phyloP scores from a whole-genome alignment of 2,329 filamentous ascomycete species.

The Diaporthe batatas region DNA sequence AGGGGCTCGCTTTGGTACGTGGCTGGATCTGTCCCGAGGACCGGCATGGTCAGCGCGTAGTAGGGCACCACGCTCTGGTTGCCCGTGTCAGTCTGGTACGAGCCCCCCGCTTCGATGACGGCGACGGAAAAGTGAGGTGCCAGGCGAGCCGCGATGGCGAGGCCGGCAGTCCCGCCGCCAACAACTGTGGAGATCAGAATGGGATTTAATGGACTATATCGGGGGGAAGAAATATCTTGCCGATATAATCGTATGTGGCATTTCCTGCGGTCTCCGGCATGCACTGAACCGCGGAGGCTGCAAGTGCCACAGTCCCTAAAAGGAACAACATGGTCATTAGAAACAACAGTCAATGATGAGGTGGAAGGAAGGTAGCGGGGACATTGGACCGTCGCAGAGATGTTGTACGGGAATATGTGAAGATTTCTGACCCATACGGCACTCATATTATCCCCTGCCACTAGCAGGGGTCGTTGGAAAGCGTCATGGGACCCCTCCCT shows the following conservation, averaged over 20 bases:
- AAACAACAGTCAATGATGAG: too few relatives aligned
- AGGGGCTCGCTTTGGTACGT: constrained; percentile 35
- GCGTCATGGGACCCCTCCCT: not conserved
- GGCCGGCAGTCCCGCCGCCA: constrained; percentile 40
- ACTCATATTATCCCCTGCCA: not conserved
- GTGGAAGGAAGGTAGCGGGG: too few relatives aligned
- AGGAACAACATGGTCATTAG: not conserved
- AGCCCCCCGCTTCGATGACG: constrained; percentile 37
- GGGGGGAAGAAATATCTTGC: not conserved
- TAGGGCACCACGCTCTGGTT: constrained; percentile 39
- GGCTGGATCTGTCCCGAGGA: not conserved
- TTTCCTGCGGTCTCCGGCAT: not conserved
- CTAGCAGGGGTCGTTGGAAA: constrained; percentile 3
- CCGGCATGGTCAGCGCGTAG: constrained; percentile 21
- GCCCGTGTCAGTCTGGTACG: constrained; percentile 37
- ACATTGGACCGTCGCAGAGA: not conserved
- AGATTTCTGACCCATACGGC: too few relatives aligned
- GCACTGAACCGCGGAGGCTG: not conserved
- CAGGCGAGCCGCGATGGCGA: constrained; percentile 38
- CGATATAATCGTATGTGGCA: constrained; percentile 14
- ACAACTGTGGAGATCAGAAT: constrained; percentile 23
- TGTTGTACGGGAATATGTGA: not conserved
- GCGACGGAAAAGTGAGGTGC: constrained; percentile 37
- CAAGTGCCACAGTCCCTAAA: not conserved
- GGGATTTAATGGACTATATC: too few relatives aligned